These are phyloP conservation scores for Pavlovales sp. DNA, from an alignment of 208 protist genomes.

Conservation along the genomic window DNA sequence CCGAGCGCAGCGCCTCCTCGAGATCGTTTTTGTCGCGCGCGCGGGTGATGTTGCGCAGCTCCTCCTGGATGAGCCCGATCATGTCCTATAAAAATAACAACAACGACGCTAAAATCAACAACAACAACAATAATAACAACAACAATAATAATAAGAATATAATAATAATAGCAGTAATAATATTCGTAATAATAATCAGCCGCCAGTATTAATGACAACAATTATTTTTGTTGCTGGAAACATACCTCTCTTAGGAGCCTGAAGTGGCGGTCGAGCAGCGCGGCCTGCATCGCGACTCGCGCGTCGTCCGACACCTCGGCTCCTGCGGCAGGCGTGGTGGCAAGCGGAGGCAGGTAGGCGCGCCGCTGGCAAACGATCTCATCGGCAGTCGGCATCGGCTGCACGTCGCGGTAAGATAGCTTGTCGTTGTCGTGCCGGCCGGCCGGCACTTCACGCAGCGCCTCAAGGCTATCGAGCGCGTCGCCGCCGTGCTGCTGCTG, in stretches of 20 bases:
- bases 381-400: neutral
- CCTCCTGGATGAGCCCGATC: too few species aligned
- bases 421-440: neutral
- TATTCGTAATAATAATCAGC: neutral
- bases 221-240: too few species aligned
- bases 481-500: neutral
- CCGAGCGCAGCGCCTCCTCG: too few species aligned
- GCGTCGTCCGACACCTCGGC: too few species aligned
- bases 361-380: neutral
- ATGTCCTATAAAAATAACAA: too few species aligned
- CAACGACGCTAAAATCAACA: too few species aligned
- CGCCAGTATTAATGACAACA: neutral
- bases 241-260: constrained; percentile 51
- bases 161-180: too few species aligned
- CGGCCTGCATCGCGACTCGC: too few species aligned
- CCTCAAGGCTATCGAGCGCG: neutral
- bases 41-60: neutral
- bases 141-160: neutral
- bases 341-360: neutral
- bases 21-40: too few species aligned
- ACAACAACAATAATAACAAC: neutral
- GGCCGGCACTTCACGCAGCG: neutral
- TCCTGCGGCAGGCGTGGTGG: too few species aligned
- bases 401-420: neutral
- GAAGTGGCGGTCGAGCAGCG: constrained; percentile 46